Conservation (phyloP, 164 flowering plant species). For the Annona squamosa region DNA sequence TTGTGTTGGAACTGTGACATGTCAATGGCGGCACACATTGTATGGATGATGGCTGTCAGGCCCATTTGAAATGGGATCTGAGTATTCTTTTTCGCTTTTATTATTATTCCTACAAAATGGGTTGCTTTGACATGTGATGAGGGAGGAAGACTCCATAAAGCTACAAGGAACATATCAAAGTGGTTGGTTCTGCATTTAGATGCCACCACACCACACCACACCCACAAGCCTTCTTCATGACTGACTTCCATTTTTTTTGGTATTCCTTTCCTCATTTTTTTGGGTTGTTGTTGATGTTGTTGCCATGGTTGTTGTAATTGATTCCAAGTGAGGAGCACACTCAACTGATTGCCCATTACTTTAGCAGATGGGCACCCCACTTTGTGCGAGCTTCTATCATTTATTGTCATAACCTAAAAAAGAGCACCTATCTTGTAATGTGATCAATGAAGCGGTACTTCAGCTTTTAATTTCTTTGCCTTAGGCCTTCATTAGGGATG, state of each 20-base stretch:
- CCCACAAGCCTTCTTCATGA: conserved; percentile 7
- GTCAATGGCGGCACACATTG: not conserved
- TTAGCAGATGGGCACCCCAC: conserved; percentile 7
- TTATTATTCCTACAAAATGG: conserved; percentile 1
- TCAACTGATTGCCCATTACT: conserved; percentile 2
- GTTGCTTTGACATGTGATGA: conserved; percentile 12
- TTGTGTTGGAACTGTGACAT: not conserved
- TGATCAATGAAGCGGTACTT: no score
- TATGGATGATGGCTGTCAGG: not conserved
- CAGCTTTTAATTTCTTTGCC: no score
- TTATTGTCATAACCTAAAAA: not conserved
- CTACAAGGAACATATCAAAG: conserved; percentile 10
- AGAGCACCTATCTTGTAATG: not conserved
- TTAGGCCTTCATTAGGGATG: no score
- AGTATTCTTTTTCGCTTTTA: not conserved
- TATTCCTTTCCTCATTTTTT: not conserved
- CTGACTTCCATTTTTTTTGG: not conserved
- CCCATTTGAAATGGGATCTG: not conserved
- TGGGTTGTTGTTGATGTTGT: not conserved
- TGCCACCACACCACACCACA: conserved; percentile 8
- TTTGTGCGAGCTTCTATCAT: not conserved
- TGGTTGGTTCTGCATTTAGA: conserved; percentile 14
- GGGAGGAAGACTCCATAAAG: conserved; percentile 7
- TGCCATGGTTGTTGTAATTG: not conserved
- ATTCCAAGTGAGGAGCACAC: not conserved